Evolutionary conservation across 1,139 yeast species (phyloP), one percentile per base, ranked within the genome.

Genomic region (Blastobotrys buckinghamii): DNA sequence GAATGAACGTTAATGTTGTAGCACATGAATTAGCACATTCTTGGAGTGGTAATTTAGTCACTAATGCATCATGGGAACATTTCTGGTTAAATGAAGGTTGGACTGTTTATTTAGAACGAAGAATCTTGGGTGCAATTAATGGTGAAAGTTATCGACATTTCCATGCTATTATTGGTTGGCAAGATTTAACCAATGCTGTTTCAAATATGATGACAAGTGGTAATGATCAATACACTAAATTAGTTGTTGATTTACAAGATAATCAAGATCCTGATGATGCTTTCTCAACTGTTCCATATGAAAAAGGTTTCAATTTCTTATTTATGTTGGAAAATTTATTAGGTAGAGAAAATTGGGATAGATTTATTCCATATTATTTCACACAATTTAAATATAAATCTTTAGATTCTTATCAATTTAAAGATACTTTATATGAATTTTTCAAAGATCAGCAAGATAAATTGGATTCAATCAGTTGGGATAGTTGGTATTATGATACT

Each of bases 71-170:
- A 0, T 88, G 96, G 94, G 92, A 86, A 64, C 96, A 88, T 68
- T 87, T 89, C 66, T 89, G 96, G 95, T 75, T 89, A 56, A 89
- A 89, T 64, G 97, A 89, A 70, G 97, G 97, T 38, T 88, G 96
- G 96, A 87, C 96, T 15, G 96, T 89, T 26, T 89, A 88, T 64
- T 68, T 89, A 36, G 96, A 89, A 67, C 78, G 97, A 65, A 75
- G 96, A 59, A 89, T 89, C 53, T 71, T 81, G 39, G 96, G 86
- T 30, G 78, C 76, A 6, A 67, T 87, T 32, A 86, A 86, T 60
- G 96, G 95, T 38, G 92, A 84, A 59, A 68, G 79, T 20, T 74
- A 78, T 47, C 78, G 96, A 62, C 92, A 87, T 58, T 86, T 89
- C 62, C 74, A 81, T 52, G 89, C 94, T 39, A 81, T 89, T 54